Evolutionary conservation across 1,284 basidiomycete species (phyloP), one percentile per base, ranked within the genome.

Genomic region (Ceratobasidium sp.): DNA sequence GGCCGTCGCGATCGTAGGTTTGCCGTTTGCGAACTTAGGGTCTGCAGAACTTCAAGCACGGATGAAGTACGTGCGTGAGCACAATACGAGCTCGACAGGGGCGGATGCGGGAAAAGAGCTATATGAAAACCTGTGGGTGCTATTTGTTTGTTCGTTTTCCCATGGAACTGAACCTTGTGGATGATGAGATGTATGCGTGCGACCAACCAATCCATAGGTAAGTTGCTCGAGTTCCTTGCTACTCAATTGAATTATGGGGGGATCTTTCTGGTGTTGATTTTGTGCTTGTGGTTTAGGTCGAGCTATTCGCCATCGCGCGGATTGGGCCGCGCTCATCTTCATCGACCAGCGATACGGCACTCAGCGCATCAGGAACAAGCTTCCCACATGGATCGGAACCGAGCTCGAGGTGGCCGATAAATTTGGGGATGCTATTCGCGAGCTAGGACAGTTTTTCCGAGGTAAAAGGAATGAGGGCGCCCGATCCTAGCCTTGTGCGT

Each of bases 181-280:
- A 23, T 13, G 5, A n/a, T 52, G 26, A 64, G 86, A n/a, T 67
- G 64, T 67, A 67, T 67, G 64, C 64, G 64, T 32, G 64, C 96
- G 0, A 96, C 98, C 50, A 99, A 99, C 82, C 97, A 99, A 80
- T 95, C 93, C 72, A 98, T 99, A 75, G 96, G 96, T 91, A 75
- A 71, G 88, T 79, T 3, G n/a, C 57, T 52, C 69, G 26, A 46
- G 54, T n/a, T 59, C n/a, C n/a, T n/a, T 47, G 30, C 21, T 35
- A 49, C 26, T 76, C n/a, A 43, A n/a, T 23, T 21, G 18, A 43
- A 23, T 21, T 8, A 4, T 59, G 30, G 32, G 54, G 28, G 35
- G 16, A 6, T 14, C 18, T 59, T 21, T 41, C 4, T 43, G 13
- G 30, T 28, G 16, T 18, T 72, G 21, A 63, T 46, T 54, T 61